A percentile compares a stretch with the other conserved stretches of the same genome.
Conservation (phyloP, 192 early-diverging fungal genomes). For the Chytriomyces sp. region DNA sequence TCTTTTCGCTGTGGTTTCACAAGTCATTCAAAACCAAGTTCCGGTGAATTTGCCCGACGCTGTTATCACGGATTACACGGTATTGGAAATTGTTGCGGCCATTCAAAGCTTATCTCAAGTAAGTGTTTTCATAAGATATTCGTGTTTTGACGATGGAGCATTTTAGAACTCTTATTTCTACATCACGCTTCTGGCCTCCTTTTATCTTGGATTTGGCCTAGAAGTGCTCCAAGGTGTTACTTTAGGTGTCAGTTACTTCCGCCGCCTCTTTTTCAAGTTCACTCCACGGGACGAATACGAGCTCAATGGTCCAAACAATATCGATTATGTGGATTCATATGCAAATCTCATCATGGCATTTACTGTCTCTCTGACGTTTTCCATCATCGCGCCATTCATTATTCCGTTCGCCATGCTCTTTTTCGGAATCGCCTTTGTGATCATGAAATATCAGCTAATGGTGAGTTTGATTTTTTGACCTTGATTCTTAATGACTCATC, state of each 20-base stretch:
- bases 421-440: constrained; percentile 42
- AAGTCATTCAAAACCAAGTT: background rate
- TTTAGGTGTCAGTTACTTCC: constrained; percentile 33
- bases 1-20: constrained; percentile 4
- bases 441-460: constrained; percentile 50
- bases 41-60: background rate
- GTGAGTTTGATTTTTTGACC: constrained; percentile 6
- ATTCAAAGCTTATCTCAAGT: constrained; percentile 15
- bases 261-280: constrained; percentile 33
- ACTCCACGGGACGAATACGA: constrained; percentile 50
- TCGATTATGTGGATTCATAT: constrained; percentile 42
- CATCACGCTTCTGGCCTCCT: constrained; percentile 34
- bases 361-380: constrained; percentile 37
- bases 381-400: constrained; percentile 45
- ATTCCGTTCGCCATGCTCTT: constrained; percentile 36
- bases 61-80: background rate
- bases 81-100: background rate
- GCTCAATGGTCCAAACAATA: constrained; percentile 34
- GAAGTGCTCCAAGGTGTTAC: constrained; percentile 45
- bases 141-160: background rate
- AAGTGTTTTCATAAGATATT: background rate
- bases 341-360: constrained; percentile 35
- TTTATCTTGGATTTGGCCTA: constrained; percentile 29
- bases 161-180: constrained; percentile 38
- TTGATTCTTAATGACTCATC: background rate